Conservation (phyloP, 73 alveolate genomes). For the Paramecium pentaurelia region DNA sequence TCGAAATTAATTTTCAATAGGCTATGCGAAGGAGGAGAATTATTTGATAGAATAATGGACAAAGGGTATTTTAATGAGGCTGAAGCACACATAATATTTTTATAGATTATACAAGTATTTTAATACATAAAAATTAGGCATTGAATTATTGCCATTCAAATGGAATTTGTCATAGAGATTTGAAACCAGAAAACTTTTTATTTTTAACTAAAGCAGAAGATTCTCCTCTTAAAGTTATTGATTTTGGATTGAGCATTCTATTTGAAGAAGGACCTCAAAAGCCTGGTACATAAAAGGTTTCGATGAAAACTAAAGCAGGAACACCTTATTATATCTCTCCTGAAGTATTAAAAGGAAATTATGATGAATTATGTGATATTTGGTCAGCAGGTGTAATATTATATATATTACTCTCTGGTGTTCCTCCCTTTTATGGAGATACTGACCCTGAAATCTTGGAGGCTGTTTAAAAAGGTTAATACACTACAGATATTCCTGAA, state of each 20-base stretch:
- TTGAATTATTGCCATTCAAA: constrained; percentile 71
- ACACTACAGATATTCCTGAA: constrained; percentile 58
- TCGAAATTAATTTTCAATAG: not conserved
- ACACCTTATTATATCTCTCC: constrained; percentile 74
- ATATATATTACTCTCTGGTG: constrained; percentile 69
- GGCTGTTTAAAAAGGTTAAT: constrained; percentile 63
- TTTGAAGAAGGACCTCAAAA: constrained; percentile 58
- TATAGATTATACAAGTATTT: constrained; percentile 59
- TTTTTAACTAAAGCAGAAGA: constrained; percentile 62
- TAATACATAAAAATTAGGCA: constrained; percentile 48
- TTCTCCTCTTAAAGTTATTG: constrained; percentile 65
- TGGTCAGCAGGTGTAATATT: constrained; percentile 78
- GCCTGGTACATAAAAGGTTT: constrained; percentile 27
- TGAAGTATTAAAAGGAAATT: constrained; percentile 70
- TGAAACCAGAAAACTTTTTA: constrained; percentile 77
- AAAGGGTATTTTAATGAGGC: constrained; percentile 65
- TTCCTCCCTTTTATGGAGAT: constrained; percentile 76
- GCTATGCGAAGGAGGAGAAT: constrained; percentile 78
- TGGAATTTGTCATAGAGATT: constrained; percentile 78
- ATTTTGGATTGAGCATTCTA: constrained; percentile 68
- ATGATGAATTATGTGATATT: constrained; percentile 72
- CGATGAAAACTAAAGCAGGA: constrained; percentile 66
- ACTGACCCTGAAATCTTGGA: constrained; percentile 67
- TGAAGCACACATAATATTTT: constrained; percentile 64
- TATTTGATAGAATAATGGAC: constrained; percentile 70